Evolutionary conservation across 768 basidiomycete genomes (phyloP), one percentile per base, ranked within the genome.

Genomic region (Dentipellis sp.): DNA sequence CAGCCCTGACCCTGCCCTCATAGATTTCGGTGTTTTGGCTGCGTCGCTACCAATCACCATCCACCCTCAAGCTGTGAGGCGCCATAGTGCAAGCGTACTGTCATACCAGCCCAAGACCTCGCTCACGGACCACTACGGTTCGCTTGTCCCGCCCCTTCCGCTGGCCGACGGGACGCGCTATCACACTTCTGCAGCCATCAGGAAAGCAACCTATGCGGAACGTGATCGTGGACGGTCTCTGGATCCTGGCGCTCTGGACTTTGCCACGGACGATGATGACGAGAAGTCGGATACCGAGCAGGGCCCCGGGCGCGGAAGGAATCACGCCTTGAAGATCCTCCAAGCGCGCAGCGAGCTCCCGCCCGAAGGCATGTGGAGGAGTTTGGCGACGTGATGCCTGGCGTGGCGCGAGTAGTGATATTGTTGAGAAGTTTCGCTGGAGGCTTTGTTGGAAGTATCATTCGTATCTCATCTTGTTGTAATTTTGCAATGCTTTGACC

Each of bases 311-410:
- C 75, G 82, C 42, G 80, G 82, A 1, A 74, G 82, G 48, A 76
- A 75, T 59, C 78, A 74, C 48, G 88, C 88, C 1, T 65, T 83
- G 59, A 81, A 75, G 69, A 91, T 91, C 51, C 70, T 91, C 52
- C 77, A 89, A 65, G 80, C 80, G 19, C 77, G 86, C 50, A 85
- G 79, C 60, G 77, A 80, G 67, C 60, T 90, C 22, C 88, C 88
- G 2, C 78, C 77, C 57, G 78, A 77, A 56, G 84, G 87, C 38
- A 89, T 90, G 87, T 91, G 87, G 87, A 77, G 86, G 63, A 91
- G 88, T 72, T 71, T 91, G 63, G 87, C 83, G 19, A 58, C 52
- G 39, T 77, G 58, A 65, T 22, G 48, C 29, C 6, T 29, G 29
- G 6, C 6, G 29, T 29, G 29, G 29, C 29, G 29, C 29, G 29